Evolutionary conservation across 2,329 filamentous ascomycete species (phyloP).

Genomic region (Cryphonectria naterciae): DNA sequence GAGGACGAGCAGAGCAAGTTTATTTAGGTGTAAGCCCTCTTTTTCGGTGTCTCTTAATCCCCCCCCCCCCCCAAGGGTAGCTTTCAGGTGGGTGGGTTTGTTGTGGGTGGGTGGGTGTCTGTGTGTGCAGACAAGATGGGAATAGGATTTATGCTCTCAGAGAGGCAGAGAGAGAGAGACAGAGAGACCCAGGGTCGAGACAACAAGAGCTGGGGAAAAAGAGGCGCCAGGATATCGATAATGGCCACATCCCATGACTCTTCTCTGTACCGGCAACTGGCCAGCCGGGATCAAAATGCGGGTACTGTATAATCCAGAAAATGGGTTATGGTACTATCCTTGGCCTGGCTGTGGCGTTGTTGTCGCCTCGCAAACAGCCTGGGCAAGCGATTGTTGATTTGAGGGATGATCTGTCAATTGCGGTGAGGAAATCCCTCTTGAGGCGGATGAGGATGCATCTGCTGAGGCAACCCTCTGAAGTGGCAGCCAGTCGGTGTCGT

Average conservation of each 20-base stretch:
- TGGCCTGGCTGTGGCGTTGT: slow-evolving; percentile 24
- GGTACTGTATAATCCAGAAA: slow-evolving; percentile 15
- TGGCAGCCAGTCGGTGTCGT: background rate
- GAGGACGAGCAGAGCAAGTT: slow-evolving; percentile 11
- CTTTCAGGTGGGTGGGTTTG: background rate
- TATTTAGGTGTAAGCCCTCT: slow-evolving; percentile 16
- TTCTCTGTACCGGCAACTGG: slow-evolving; percentile 20
- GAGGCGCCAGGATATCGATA: slow-evolving; percentile 12
- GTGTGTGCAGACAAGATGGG: slow-evolving; percentile 17
- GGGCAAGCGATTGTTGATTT: background rate
- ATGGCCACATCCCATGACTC: slow-evolving; percentile 28
- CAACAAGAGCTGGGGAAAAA: slow-evolving; percentile 29
- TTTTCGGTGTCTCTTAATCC: background rate
- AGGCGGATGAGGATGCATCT: background rate
- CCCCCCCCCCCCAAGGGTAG: background rate
- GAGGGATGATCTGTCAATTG: slow-evolving; percentile 8
- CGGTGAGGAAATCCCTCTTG: background rate
- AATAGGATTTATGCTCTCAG: slow-evolving; percentile 17
- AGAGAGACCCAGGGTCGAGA: slow-evolving; percentile 23
- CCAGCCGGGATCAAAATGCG: slow-evolving; percentile 17
- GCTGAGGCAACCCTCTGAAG: slow-evolving; percentile 6
- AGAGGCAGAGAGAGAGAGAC: background rate
- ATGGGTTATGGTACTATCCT: slow-evolving; percentile 23
- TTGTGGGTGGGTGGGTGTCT: background rate
- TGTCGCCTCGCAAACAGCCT: background rate